phyloP scores from a whole-genome alignment of 768 basidiomycete species.

The Tulasnella sp. region DNA sequence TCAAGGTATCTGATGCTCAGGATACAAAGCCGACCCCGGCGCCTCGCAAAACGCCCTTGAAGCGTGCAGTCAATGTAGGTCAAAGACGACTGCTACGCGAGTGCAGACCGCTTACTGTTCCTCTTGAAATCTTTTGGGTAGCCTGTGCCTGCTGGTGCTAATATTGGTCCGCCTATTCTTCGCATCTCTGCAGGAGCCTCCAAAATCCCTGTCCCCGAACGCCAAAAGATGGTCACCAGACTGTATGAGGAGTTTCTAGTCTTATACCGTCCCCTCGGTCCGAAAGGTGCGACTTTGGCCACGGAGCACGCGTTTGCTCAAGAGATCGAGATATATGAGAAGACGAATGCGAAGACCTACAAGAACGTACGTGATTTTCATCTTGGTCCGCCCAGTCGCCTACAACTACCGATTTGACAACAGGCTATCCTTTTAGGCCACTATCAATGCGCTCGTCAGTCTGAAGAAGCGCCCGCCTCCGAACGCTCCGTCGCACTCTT shows the following conservation, averaged over 20 bases:
- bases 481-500: conserved; percentile 46
- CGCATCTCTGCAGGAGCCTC: conserved; percentile 28
- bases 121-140: background rate
- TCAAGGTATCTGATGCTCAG: background rate
- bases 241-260: conserved; percentile 62
- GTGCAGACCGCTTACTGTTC: background rate
- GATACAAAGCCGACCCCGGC: background rate
- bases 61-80: background rate
- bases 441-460: conserved; percentile 40
- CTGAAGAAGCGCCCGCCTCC: conserved; percentile 47
- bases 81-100: background rate
- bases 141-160: background rate
- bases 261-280: conserved; percentile 49
- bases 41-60: background rate
- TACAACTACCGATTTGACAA: background rate
- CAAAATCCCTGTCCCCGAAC: conserved; percentile 57
- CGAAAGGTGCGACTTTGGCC: conserved; percentile 48
- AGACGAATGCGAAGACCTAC: conserved; percentile 67
- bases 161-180: conserved; percentile 17
- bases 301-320: conserved; percentile 71
- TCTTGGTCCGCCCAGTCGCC: background rate
- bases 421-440: conserved; percentile 30
- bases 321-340: conserved; percentile 67
- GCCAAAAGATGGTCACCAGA: conserved; percentile 65
- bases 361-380: conserved; percentile 47